Percentiles rank a stretch among this genome's conserved stretches.
Conservation (phyloP, 1,284 basidiomycete species). For the Pascua sp. region DNA sequence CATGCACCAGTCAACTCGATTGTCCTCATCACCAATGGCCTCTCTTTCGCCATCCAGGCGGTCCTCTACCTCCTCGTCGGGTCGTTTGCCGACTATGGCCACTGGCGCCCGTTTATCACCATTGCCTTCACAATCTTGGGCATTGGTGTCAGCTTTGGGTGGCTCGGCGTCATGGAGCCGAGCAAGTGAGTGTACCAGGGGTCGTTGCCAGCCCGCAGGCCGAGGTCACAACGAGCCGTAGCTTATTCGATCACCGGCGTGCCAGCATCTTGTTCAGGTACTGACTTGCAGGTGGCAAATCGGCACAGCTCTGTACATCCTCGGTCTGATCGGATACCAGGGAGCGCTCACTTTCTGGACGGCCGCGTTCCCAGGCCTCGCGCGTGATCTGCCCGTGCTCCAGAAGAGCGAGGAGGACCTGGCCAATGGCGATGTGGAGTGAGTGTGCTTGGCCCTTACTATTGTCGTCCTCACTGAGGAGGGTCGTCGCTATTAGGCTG, state of each 20-base stretch:
- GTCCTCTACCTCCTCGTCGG: conserved; percentile 21
- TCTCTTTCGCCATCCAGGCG: conserved; percentile 25
- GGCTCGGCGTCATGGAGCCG: conserved; percentile 49
- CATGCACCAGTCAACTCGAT: conserved; percentile 20
- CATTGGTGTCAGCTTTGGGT: conserved; percentile 63
- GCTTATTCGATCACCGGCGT: too few species aligned
- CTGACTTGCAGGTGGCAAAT: conserved; percentile 33
- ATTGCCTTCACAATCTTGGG: conserved; percentile 67
- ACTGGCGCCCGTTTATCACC: conserved; percentile 47
- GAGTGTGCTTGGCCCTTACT: background rate
- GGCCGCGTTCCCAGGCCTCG: conserved; percentile 24
- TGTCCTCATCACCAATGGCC: conserved; percentile 23
- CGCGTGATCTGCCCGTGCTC: conserved; percentile 22
- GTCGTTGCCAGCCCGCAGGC: too few species aligned
- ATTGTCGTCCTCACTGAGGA: background rate
- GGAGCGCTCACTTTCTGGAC: conserved; percentile 48
- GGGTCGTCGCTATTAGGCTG: too few species aligned
- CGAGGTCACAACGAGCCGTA: too few species aligned
- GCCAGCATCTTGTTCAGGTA: too few species aligned
- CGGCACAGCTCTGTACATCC: conserved; percentile 24
- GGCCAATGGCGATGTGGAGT: conserved; percentile 15
- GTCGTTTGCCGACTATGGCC: conserved; percentile 25
- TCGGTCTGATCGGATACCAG: conserved; percentile 67
- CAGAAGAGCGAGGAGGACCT: conserved; percentile 22
- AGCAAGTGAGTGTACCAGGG: conserved; percentile 39